Base-by-base conservation (phyloP, 2,329 filamentous ascomycete genomes). In the Aspergillus pseudoglaucus region DNA sequence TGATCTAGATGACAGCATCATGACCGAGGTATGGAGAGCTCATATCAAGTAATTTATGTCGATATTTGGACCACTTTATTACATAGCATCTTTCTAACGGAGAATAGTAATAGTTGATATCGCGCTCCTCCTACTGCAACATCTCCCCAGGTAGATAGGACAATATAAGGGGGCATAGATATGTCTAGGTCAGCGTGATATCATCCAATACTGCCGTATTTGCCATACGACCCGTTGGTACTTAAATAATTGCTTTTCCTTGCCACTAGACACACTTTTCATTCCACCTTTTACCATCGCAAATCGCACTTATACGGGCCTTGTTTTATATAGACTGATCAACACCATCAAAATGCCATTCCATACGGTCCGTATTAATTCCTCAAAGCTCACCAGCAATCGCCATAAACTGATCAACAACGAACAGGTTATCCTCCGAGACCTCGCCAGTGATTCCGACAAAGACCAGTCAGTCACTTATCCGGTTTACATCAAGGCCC, bases 361-460 rank as follows among this genome's bases (percentile, higher is more conserved):
- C 20, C 40, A 42, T 23, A 25, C 40, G 40, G 40, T 42, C 15
- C n/a, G 40, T n/a, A n/a, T n/a, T n/a, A n/a, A n/a, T n/a, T n/a
- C n/a, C n/a, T n/a, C n/a, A n/a, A n/a, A n/a, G n/a, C n/a, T n/a
- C n/a, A n/a, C n/a, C n/a, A n/a, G n/a, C n/a, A n/a, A n/a, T n/a
- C n/a, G n/a, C n/a, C n/a, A n/a, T n/a, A n/a, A n/a, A n/a, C 33
- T 17, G n/a, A 35, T 35, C 22, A 35, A 35, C 33, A 39, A 3
- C 17, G n/a, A 14, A 45, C 33, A 54, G 52, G 45, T 54, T 9
- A 17, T 44, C 14, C 44, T 54, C 15, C 47, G 45, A 23, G 40
- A 52, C 14, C 38, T 46, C 15, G 43, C 39, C 23, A 52, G 47
- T 5, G 49, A 50, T n/a, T 50, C 46, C n/a, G 52, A 54, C 39